Base-by-base conservation (phyloP, 805 yeast genomes). In the Millerozyma acaciae region DNA sequence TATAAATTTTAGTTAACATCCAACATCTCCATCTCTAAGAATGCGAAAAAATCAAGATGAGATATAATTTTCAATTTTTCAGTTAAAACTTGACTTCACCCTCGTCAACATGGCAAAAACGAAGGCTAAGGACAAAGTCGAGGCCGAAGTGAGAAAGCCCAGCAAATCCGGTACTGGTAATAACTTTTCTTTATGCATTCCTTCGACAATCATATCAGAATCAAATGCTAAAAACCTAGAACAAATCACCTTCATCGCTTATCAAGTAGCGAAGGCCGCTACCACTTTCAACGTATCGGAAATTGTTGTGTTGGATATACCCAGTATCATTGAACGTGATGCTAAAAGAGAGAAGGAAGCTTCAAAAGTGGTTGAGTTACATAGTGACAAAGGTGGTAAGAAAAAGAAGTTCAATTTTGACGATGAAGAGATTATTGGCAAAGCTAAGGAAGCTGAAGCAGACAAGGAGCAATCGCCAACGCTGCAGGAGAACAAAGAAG, bases 251-350 rank as follows among this genome's bases (percentile, higher is more conserved):
- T 66, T 74, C 37, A 67, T 77, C 1, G 78, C 84, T 1, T 84
- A 88, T 48, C 94, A 87, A 55, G 69, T 89, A 10, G 89, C 95
- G 8, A 76, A 82, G 47, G 76, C 80, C 2, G 82, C 87, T 3
- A 75, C 84, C 18, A 65, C 76, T 2, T 87, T 70, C 54, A 73
- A 77, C 34, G 86, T 85, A 5, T 73, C 76, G 4, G 97, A 89
- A 51, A 68, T 89, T 19, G 77, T 88, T 3, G 64, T 89, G 1
- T 65, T 85, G 46, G 84, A 84, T 39, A 60, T 76, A 3, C 68
- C 69, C 1, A 43, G 45, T 10, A 59, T 25, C 1, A 40, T 38
- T 3, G 44, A 38, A n/a, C 35, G 44, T 29, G 26, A 30, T n/a
- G 45, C 33, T 27, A 33, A 26, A 5, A 16, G 28, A 30, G 53